Conservation (phyloP, 2,329 filamentous ascomycete species). For the Talaromyces sp. region DNA sequence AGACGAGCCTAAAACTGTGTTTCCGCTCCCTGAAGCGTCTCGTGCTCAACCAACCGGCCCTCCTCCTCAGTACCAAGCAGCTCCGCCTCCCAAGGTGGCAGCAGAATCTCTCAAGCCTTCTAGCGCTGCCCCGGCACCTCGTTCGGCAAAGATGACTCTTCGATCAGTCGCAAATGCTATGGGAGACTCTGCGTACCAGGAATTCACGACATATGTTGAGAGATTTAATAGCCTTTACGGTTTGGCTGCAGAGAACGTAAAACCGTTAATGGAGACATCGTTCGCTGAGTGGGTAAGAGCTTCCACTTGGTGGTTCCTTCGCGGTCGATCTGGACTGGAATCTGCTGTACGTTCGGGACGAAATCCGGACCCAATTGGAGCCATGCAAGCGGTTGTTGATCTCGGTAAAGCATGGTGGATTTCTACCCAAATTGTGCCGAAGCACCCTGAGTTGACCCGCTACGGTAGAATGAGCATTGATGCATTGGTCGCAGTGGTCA, state of each 20-base stretch:
- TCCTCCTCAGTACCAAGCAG: constrained; percentile 4
- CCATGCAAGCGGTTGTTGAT: constrained; percentile 77
- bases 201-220: constrained; percentile 67
- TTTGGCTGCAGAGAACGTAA: constrained; percentile 70
- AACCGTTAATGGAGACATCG: constrained; percentile 61
- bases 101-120: constrained; percentile 3
- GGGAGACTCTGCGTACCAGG: constrained; percentile 64
- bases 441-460: constrained; percentile 38
- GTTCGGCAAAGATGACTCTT: constrained; percentile 32
- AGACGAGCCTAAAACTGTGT: constrained; percentile 2
- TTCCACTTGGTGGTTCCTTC: constrained; percentile 85
- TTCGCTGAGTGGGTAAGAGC: constrained; percentile 68
- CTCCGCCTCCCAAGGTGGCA: not conserved
- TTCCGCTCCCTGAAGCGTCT: constrained; percentile 8
- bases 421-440: constrained; percentile 42
- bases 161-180: constrained; percentile 43
- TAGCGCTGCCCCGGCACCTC: constrained; percentile 12
- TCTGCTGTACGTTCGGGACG: constrained; percentile 62
- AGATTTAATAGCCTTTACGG: constrained; percentile 75
- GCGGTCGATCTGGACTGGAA: constrained; percentile 74
- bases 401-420: constrained; percentile 86
- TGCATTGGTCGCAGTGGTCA: constrained; percentile 39
- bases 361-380: constrained; percentile 22
- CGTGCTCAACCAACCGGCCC: not conserved
- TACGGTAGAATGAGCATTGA: constrained; percentile 42